Evolutionary conservation across 768 basidiomycete species (phyloP).

Genomic region (Tricholoma hemisulphureum): DNA sequence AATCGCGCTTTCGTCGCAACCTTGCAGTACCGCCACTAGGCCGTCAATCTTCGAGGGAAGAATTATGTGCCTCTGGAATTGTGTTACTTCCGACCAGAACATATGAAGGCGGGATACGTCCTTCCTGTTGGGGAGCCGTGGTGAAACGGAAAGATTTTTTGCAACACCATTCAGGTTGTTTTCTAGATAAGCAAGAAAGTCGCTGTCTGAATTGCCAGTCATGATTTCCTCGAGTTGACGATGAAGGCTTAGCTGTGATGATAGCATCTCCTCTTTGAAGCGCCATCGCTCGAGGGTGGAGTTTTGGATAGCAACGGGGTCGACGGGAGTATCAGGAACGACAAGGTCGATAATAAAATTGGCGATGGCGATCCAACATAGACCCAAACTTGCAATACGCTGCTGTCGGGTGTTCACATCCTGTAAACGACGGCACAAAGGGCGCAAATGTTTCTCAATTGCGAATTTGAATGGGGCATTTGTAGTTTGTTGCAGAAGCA

Average conservation of each 20-base stretch:
- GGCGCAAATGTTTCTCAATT: constrained; percentile 28
- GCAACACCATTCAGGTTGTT: constrained; percentile 28
- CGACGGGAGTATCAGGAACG: constrained; percentile 81
- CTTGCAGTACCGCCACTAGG: constrained; percentile 40
- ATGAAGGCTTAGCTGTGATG: constrained; percentile 54
- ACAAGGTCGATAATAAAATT: constrained; percentile 65
- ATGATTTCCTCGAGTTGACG: constrained; percentile 49
- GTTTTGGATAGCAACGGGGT: constrained; percentile 72
- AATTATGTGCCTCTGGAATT: constrained; percentile 67
- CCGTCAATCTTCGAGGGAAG: constrained; percentile 46
- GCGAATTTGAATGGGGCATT: constrained; percentile 36
- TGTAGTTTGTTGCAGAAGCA: constrained; percentile 31
- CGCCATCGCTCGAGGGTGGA: constrained; percentile 44
- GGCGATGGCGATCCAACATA: constrained; percentile 60
- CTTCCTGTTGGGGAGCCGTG: constrained; percentile 33
- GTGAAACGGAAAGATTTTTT: constrained; percentile 23
- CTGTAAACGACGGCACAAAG: constrained; percentile 20
- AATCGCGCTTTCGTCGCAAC: constrained; percentile 35
- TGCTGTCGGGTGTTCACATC: not conserved
- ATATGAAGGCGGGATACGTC: constrained; percentile 51
- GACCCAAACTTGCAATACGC: constrained; percentile 24
- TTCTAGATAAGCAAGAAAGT: constrained; percentile 46
- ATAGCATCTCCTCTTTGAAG: constrained; percentile 39
- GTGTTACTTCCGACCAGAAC: constrained; percentile 75
- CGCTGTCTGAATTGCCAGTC: constrained; percentile 57